A percentile compares a stretch with the other conserved stretches of the same genome.
These are phyloP conservation scores for Pythium monospermum DNA, from an alignment of 352 stramenopile genomes.

Conservation along the genomic window DNA sequence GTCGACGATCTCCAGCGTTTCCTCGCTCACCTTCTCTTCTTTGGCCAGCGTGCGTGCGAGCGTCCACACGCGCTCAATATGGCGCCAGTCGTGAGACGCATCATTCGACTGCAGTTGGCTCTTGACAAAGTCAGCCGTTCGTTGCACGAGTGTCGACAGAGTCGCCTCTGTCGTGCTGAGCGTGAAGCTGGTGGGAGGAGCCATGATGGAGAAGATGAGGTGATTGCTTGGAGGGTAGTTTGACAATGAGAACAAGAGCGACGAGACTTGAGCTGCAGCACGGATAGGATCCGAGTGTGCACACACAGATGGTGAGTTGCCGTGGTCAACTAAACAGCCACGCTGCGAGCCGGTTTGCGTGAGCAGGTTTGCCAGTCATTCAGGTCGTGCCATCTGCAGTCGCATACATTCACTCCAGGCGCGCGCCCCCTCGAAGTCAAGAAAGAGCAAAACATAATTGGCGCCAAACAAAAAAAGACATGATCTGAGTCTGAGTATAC, in stretches of 20 bases:
- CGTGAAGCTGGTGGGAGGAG: slow-evolving; percentile 16
- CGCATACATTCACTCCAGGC: no score
- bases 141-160: slow-evolving; percentile 48
- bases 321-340: no score
- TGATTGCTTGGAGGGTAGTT: no score
- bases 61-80: slow-evolving; percentile 87
- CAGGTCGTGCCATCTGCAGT: no score
- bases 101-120: slow-evolving; percentile 70
- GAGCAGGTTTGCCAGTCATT: background rate
- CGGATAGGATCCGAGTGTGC: no score
- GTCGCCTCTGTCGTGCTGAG: slow-evolving; percentile 8
- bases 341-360: no score
- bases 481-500: slow-evolving; percentile 4
- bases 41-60: slow-evolving; percentile 61
- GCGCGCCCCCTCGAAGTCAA: no score
- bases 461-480: background rate
- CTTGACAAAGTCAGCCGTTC: slow-evolving; percentile 70
- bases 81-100: slow-evolving; percentile 81
- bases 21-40: slow-evolving; percentile 62
- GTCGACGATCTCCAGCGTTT: slow-evolving; percentile 74
- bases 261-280: no score
- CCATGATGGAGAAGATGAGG: no score
- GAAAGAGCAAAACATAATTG: slow-evolving; percentile 10
- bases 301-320: background rate
- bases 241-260: no score